Evolutionary conservation across 2,329 filamentous ascomycete genomes (phyloP).

Genomic region (Hypoxylon sp.): DNA sequence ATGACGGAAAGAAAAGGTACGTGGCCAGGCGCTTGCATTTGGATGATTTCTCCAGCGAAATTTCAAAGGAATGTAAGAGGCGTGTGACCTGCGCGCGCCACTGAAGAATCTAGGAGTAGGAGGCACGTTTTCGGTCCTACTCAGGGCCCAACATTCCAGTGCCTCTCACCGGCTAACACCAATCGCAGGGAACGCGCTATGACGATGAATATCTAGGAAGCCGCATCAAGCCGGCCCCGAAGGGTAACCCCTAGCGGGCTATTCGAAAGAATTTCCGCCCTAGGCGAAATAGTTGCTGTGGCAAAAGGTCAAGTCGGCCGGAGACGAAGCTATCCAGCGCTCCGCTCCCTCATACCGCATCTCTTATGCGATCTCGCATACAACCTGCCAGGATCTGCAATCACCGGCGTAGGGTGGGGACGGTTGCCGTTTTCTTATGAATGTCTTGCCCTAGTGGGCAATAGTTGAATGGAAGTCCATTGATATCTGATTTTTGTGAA

Average conservation of each 20-base stretch:
- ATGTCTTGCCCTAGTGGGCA: conserved; percentile 43
- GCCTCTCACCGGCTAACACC: conserved; percentile 30
- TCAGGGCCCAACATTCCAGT: conserved; percentile 49
- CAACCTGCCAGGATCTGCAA: conserved; percentile 27
- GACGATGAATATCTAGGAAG: conserved; percentile 23
- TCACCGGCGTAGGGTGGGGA: conserved; percentile 31
- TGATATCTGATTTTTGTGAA: conserved; percentile 8
- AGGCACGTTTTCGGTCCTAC: conserved; percentile 49
- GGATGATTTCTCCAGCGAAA: conserved; percentile 35
- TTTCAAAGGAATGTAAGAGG: conserved; percentile 49
- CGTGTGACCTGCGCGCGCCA: conserved; percentile 36
- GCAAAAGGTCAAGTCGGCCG: conserved; percentile 34
- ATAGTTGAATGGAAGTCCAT: conserved; percentile 32
- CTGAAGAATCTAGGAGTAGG: conserved; percentile 41
- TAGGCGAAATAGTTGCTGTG: conserved; percentile 32
- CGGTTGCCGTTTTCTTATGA: conserved; percentile 23
- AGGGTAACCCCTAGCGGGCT: conserved; percentile 5
- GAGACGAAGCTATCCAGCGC: conserved; percentile 35
- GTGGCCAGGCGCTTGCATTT: conserved; percentile 40
- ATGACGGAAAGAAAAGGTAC: conserved; percentile 24
- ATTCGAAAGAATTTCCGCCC: conserved; percentile 19
- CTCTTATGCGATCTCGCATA: conserved; percentile 34
- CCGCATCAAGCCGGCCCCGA: conserved; percentile 24
- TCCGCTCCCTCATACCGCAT: conserved; percentile 32
- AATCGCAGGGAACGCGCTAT: conserved; percentile 23